Base-by-base conservation (phyloP, 441 rosid genomes). In the Daphne laureola region DNA sequence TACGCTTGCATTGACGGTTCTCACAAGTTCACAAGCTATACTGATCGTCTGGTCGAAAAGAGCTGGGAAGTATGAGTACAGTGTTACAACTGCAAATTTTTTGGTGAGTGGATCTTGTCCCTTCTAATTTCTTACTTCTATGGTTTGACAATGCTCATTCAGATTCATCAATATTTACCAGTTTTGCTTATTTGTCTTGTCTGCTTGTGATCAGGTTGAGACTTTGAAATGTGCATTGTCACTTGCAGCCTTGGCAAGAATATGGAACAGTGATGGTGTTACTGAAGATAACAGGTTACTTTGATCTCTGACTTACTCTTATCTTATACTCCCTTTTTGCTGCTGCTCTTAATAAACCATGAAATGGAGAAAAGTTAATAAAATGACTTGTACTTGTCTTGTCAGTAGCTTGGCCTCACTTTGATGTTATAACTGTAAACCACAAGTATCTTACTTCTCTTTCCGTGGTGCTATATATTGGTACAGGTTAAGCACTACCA, bases 1-100 rank as follows among this genome's bases (percentile, higher is more conserved):
- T 45, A 92, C 98, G 4, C 73, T 84, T 64, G 87, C 96, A 52
- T 68, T 92, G 73, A 92, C 96, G 21, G 13, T 86, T 69, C 86
- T 92, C 38, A 89, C 97, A 27, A 92, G 97, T 66, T 92, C 98
- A 11, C 98, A 89, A 80, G 91, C 98, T 0, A 89, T 89, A 51
- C 93, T 92, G 1, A 89, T 92, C 53, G 98, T 89, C 4, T 89
- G 97, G 97, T 92, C 98, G 12, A 92, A 92, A 68, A 80, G 98
- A 80, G 98, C 97, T 59, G 95, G 97, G 54, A 89, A 84, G 75
- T 92, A 92, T 26, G 96, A 89, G 67, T 92, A 89, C 43, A 92
- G 98, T 61, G 96, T 89, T 49, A 87, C 98, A 14, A 93, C 97
- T 8, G 97, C 96, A 11, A 92, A 92, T 71, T 87, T 93, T 63